phyloP scores from a whole-genome alignment of 139 green algal genomes.

The Astrephomene gubernaculifera region DNA sequence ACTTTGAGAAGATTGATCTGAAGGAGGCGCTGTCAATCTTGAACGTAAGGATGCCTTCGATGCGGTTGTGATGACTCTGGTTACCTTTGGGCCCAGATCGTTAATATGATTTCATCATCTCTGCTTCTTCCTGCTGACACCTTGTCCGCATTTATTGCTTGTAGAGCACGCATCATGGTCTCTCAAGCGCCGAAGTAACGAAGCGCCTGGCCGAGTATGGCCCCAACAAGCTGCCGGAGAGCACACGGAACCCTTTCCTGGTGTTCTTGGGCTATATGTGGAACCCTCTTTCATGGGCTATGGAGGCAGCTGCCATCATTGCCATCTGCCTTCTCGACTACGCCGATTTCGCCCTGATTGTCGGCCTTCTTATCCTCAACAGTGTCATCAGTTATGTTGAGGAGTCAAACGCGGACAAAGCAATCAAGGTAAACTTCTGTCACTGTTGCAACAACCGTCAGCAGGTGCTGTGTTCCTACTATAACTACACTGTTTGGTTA shows the following conservation, averaged over 20 bases:
- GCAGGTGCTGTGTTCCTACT: too few relatives aligned
- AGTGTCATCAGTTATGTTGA: conserved; percentile 83
- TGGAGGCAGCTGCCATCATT: conserved; percentile 88
- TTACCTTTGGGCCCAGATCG: too few relatives aligned
- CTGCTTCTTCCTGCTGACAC: too few relatives aligned
- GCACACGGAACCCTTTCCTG: conserved; percentile 70
- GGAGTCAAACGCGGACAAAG: conserved; percentile 83
- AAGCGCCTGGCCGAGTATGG: conserved; percentile 79
- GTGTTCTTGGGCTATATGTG: conserved; percentile 83
- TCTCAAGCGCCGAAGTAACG: conserved; percentile 59
- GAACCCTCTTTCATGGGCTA: conserved; percentile 89
- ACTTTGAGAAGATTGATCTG: conserved; percentile 78
- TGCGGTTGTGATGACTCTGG: neutral
- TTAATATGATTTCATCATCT: too few relatives aligned
- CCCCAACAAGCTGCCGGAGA: conserved; percentile 86
- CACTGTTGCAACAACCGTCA: too few relatives aligned
- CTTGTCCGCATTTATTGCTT: neutral
- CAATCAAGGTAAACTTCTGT: conserved; percentile 82
- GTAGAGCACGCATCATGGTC: conserved; percentile 25
- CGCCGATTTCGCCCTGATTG: conserved; percentile 81
- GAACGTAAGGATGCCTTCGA: conserved; percentile 53
- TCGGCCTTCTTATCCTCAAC: conserved; percentile 82
- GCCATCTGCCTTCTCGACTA: conserved; percentile 87
- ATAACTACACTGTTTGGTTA: too few relatives aligned
- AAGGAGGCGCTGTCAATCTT: conserved; percentile 66